These are phyloP conservation scores for Suillus clintonianus DNA, from an alignment of 768 basidiomycete species.

Conservation along the genomic window DNA sequence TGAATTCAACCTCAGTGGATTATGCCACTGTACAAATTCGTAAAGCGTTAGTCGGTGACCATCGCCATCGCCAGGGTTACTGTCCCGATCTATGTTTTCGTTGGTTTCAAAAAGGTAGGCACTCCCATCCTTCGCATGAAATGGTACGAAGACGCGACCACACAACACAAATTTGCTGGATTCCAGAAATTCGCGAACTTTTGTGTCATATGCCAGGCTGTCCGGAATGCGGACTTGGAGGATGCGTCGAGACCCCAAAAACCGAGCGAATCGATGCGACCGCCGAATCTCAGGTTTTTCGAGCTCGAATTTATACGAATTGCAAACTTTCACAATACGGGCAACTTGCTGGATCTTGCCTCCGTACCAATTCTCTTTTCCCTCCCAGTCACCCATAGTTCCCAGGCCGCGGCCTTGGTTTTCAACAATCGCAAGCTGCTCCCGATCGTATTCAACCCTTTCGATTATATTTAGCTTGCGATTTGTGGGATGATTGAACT, in stretches of 20 bases:
- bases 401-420: conserved; percentile 60
- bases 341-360: conserved; percentile 66
- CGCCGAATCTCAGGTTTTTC: conserved; percentile 58
- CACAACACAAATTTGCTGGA: conserved; percentile 59
- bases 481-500: background rate
- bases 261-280: conserved; percentile 67
- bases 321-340: conserved; percentile 32
- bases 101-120: conserved; percentile 62
- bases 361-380: conserved; percentile 61
- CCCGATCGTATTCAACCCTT: conserved; percentile 60
- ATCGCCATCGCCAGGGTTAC: conserved; percentile 47
- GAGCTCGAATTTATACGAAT: conserved; percentile 42
- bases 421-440: conserved; percentile 63
- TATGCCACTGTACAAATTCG: conserved; percentile 64
- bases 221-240: conserved; percentile 55
- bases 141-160: conserved; percentile 64
- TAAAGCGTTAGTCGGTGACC: conserved; percentile 45
- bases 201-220: conserved; percentile 32
- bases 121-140: conserved; percentile 63
- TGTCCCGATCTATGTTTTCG: conserved; percentile 46
- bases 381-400: conserved; percentile 54
- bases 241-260: conserved; percentile 63
- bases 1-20: conserved; percentile 53
- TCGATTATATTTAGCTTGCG: background rate
- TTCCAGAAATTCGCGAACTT: conserved; percentile 34